Evolutionary conservation across 106 monocot genomes (phyloP).

Genomic region (Dendrobium chrysotoxum): DNA sequence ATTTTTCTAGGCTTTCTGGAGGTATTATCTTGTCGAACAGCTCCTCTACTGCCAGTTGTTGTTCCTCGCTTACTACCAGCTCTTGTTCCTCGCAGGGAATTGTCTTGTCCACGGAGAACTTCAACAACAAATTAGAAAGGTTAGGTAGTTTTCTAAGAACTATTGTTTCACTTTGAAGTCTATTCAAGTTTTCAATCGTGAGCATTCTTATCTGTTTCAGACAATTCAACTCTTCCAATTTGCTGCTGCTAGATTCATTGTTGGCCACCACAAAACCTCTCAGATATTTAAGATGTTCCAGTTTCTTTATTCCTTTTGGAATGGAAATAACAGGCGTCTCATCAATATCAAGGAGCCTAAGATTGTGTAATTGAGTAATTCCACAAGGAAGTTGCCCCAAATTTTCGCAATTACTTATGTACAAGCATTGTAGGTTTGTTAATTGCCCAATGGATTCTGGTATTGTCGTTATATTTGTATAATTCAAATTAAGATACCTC

Average conservation of each 20-base stretch:
- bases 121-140: not conserved
- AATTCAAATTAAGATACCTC: conserved; percentile 18
- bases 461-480: not conserved
- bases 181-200: conserved; percentile 16
- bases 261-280: conserved; percentile 16
- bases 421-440: conserved; percentile 20
- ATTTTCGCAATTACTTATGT: conserved; percentile 2
- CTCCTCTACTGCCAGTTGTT: not conserved
- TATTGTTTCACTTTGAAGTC: not conserved
- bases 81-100: not conserved
- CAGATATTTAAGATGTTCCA: conserved; percentile 21
- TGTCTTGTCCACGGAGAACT: not conserved
- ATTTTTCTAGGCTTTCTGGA: not conserved
- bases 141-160: not conserved
- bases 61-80: not conserved
- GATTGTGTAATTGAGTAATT: conserved; percentile 8
- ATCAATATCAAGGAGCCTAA: conserved; percentile 12
- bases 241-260: not conserved
- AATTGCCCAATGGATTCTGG: conserved; percentile 28
- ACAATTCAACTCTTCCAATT: not conserved
- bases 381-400: conserved; percentile 14
- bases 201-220: conserved; percentile 9
- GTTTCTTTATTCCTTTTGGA: conserved; percentile 3
- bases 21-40: not conserved
- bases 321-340: not conserved